Percentiles rank a stretch among this genome's conserved stretches.
These are phyloP conservation scores for Trametes pubescens DNA, from an alignment of 1,284 basidiomycete genomes.

Conservation along the genomic window DNA sequence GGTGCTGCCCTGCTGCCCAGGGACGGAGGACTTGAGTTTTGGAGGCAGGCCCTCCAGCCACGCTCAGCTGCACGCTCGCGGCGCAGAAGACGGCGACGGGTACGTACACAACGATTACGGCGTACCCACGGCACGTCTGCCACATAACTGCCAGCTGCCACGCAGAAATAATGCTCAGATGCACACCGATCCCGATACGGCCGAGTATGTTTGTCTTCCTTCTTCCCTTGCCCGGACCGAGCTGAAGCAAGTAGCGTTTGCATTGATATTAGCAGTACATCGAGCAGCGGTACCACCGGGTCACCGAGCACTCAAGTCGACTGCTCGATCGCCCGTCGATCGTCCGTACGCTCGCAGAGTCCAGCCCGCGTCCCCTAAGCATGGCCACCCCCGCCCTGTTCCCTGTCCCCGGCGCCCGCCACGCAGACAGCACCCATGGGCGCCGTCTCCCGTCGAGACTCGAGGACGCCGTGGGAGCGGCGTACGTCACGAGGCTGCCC, in stretches of 20 bases:
- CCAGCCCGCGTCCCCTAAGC: conserved; percentile 10
- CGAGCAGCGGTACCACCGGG: background rate
- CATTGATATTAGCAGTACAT: background rate
- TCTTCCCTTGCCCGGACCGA: background rate
- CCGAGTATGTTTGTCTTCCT: background rate
- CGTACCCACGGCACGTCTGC: conserved; percentile 3
- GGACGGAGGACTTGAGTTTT: background rate
- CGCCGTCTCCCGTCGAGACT: conserved; percentile 4
- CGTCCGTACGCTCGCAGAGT: too few relatives aligned
- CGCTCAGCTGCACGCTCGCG: background rate
- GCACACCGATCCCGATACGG: background rate
- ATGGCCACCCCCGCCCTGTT: conserved; percentile 5
- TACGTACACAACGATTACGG: background rate
- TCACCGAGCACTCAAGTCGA: conserved; percentile 1
- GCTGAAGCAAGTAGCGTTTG: background rate
- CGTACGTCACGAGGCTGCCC: conserved; percentile 11
- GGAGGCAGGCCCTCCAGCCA: background rate
- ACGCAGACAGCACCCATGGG: background rate
- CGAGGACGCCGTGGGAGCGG: conserved; percentile 11
- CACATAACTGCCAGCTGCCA: background rate
- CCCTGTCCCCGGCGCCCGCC: conserved; percentile 3
- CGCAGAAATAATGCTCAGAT: background rate
- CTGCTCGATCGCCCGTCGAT: conserved; percentile 34
- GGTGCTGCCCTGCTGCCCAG: conserved; percentile 5
- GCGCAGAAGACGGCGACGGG: background rate